Evolutionary conservation across 768 basidiomycete species (phyloP).

Genomic region (Rhizopogon vinicolor): DNA sequence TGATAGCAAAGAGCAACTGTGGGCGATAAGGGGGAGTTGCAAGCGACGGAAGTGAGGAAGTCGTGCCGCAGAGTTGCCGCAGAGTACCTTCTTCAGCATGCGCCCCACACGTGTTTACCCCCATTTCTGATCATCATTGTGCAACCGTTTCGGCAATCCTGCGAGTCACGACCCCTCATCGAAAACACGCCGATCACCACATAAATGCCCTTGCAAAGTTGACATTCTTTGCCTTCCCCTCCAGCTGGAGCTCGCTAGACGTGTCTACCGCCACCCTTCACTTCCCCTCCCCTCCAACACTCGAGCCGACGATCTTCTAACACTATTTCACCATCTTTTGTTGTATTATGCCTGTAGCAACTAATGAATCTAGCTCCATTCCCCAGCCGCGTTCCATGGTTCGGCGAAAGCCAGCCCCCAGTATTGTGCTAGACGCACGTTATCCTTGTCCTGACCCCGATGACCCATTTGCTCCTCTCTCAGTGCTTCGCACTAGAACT

Average conservation of each 20-base stretch:
- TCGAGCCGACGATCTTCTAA: conserved; percentile 9
- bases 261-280: conserved; percentile 2
- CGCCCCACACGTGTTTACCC: conserved; percentile 4
- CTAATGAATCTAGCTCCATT: conserved; percentile 17
- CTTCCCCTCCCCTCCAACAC: conserved; percentile 1
- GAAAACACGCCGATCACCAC: conserved; percentile 31
- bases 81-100: conserved; percentile 12
- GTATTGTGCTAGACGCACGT: conserved; percentile 43
- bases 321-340: conserved; percentile 3
- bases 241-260: conserved; percentile 11
- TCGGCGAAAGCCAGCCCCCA: conserved; percentile 54
- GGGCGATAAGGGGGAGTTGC: conserved; percentile 23
- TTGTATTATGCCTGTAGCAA: conserved; percentile 26
- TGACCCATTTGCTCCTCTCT: conserved; percentile 69
- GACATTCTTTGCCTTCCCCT: conserved; percentile 8
- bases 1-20: neutral
- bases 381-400: conserved; percentile 18
- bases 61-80: conserved; percentile 10
- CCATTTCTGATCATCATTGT: conserved; percentile 12
- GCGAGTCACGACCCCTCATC: conserved; percentile 20
- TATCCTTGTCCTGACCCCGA: conserved; percentile 66
- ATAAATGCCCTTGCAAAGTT: conserved; percentile 19
- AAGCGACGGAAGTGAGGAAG: conserved; percentile 27
- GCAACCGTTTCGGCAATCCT: neutral
- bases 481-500: conserved; percentile 57